These are phyloP conservation scores for Tulasnella sp. DNA, from an alignment of 768 basidiomycete genomes.

Conservation along the genomic window DNA sequence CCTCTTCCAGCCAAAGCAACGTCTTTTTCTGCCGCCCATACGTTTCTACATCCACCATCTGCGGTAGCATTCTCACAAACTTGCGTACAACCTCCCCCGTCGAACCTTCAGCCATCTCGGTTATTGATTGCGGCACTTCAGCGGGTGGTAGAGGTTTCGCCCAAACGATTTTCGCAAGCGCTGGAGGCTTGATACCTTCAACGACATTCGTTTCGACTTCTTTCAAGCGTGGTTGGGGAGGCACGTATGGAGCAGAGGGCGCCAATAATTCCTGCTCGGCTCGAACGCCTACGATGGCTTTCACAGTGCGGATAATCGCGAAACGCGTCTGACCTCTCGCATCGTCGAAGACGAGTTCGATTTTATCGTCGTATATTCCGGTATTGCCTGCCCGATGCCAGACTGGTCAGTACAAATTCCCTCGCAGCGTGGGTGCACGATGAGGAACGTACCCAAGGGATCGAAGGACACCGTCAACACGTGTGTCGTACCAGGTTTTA, in stretches of 20 bases:
- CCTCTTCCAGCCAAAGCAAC: slow-evolving; percentile 39
- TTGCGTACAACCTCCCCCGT: background rate
- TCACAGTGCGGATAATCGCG: slow-evolving; percentile 6
- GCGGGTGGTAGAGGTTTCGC: slow-evolving; percentile 31
- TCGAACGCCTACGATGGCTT: slow-evolving; percentile 12
- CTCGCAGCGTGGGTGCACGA: background rate
- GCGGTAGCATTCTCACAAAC: no score
- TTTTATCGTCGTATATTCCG: slow-evolving; percentile 17
- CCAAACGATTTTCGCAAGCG: slow-evolving; percentile 35
- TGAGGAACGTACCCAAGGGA: background rate
- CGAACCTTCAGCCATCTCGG: slow-evolving; percentile 17
- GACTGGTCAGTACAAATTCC: background rate
- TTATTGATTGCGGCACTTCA: slow-evolving; percentile 28
- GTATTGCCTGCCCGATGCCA: background rate
- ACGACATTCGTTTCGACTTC: slow-evolving; percentile 25
- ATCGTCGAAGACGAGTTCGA: slow-evolving; percentile 15
- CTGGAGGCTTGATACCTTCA: slow-evolving; percentile 31
- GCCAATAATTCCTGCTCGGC: slow-evolving; percentile 37
- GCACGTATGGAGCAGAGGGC: slow-evolving; percentile 35
- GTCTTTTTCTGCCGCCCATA: slow-evolving; percentile 37
- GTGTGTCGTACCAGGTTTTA: background rate
- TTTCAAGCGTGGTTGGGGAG: background rate
- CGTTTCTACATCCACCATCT: slow-evolving; percentile 24
- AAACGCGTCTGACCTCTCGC: background rate
- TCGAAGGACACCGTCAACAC: background rate